Evolutionary conservation across 2,329 filamentous ascomycete genomes (phyloP).

Genomic region (Neopestalotiopsis rosae): DNA sequence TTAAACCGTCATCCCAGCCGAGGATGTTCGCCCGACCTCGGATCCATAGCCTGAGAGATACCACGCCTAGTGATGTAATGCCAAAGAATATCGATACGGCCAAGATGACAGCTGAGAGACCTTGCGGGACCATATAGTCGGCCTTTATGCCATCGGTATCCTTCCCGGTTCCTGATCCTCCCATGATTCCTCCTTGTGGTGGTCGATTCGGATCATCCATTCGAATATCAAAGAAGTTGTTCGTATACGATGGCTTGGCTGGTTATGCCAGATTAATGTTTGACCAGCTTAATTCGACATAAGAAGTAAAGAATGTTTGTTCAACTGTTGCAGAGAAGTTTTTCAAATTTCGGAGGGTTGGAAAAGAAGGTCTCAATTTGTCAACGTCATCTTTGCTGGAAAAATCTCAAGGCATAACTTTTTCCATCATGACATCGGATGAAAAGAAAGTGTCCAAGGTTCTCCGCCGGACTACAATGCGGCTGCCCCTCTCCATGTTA

Average conservation of each 20-base stretch:
- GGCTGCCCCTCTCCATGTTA: background rate
- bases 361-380: background rate
- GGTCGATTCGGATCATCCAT: background rate
- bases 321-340: background rate
- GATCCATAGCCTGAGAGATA: conserved; percentile 15
- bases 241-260: background rate
- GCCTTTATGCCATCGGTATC: background rate
- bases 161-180: background rate
- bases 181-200: background rate
- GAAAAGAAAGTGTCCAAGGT: background rate
- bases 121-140: conserved; percentile 4
- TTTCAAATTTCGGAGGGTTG: background rate
- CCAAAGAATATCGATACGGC: conserved; percentile 14
- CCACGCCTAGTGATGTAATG: conserved; percentile 3
- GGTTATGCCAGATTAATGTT: background rate
- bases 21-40: conserved; percentile 9
- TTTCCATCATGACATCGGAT: background rate
- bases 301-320: background rate
- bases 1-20: conserved; percentile 11
- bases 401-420: background rate
- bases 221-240: background rate
- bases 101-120: conserved; percentile 9
- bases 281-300: background rate
- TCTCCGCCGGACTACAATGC: background rate
- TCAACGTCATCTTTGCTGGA: background rate